phyloP scores from a whole-genome alignment of 148 eudicot species.

The Amaranthus cruentus region DNA sequence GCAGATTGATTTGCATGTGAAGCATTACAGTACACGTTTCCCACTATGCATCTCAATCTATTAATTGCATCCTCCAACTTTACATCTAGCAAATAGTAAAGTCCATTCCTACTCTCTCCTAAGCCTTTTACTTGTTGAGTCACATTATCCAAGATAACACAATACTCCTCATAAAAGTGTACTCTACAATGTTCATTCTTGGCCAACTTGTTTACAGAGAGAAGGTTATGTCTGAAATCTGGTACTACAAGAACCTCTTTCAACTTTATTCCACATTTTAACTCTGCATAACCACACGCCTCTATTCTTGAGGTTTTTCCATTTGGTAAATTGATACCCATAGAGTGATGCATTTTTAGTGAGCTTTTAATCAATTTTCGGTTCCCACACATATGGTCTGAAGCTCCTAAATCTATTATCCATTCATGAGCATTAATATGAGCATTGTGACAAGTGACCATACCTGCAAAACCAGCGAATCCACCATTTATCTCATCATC shows the following conservation, averaged over 20 bases:
- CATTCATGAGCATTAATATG: neutral
- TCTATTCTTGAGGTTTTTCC: neutral
- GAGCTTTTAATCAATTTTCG: neutral
- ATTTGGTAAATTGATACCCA: neutral
- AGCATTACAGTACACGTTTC: neutral
- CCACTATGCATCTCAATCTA: neutral
- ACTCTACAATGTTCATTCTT: neutral
- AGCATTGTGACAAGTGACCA: neutral
- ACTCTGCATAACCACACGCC: neutral
- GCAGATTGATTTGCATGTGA: no score
- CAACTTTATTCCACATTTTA: neutral
- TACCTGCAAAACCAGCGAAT: neutral
- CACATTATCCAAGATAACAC: neutral
- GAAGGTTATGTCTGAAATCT: neutral
- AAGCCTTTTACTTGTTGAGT: neutral
- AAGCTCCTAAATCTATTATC: neutral
- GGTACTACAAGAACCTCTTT: neutral
- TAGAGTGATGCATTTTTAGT: neutral
- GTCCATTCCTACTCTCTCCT: neutral
- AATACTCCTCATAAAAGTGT: neutral
- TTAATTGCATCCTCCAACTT: neutral
- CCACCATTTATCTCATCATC: neutral
- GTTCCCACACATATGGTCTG: neutral
- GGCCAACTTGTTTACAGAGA: neutral
- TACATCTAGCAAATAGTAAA: neutral